phyloP scores from a whole-genome alignment of 2,329 filamentous ascomycete species.

The Penicillium decumbens region DNA sequence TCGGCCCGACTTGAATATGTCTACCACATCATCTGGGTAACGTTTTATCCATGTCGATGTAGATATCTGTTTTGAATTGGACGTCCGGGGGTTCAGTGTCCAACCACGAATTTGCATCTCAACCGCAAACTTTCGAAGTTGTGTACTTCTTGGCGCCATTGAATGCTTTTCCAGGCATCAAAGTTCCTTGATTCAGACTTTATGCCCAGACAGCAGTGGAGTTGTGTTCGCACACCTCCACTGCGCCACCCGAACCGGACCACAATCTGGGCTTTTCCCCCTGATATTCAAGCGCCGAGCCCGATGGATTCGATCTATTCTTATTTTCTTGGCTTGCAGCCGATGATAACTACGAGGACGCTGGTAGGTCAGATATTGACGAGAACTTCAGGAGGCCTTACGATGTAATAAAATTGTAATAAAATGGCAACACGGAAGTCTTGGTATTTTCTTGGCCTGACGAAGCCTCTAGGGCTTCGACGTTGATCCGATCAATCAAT shows the following conservation, averaged over 20 bases:
- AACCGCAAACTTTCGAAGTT: background rate
- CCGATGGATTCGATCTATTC: conserved; percentile 12
- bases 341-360: conserved; percentile 9
- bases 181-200: conserved; percentile 11
- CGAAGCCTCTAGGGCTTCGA: conserved; percentile 2
- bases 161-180: conserved; percentile 23
- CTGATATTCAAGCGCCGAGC: conserved; percentile 10
- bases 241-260: background rate
- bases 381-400: conserved; percentile 2
- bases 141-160: conserved; percentile 17
- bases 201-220: conserved; percentile 8
- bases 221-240: background rate
- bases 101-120: too few species aligned
- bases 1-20: conserved; percentile 13
- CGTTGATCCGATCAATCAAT: conserved; percentile 1
- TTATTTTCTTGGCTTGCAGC: conserved; percentile 8
- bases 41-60: too few species aligned
- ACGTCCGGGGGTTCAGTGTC: too few species aligned
- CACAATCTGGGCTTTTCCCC: background rate
- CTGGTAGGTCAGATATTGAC: conserved; percentile 17
- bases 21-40: conserved; percentile 8
- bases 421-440: conserved; percentile 1
- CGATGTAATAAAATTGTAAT: conserved; percentile 1
- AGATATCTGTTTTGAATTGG: too few species aligned
- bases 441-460: conserved; percentile 21